These are phyloP conservation scores for Brassica carinata DNA, from an alignment of 345 rosid genomes.

Conservation along the genomic window DNA sequence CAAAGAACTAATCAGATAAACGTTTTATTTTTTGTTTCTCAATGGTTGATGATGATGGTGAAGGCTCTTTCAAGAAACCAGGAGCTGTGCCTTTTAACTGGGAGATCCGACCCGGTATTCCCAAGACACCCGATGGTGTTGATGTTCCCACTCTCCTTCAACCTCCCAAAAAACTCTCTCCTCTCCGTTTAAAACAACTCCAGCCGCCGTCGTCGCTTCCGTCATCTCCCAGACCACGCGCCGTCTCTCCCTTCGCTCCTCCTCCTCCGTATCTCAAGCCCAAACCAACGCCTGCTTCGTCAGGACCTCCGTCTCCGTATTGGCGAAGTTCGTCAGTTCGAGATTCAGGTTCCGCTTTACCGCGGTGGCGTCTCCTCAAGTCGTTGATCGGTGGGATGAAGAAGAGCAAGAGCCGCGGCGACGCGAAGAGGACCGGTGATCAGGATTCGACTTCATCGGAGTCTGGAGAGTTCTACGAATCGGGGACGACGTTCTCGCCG, in stretches of 20 bases:
- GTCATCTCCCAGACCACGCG: not conserved
- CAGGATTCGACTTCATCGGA: slow-evolving; percentile 16
- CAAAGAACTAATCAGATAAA: slow-evolving; percentile 12
- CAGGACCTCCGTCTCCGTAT: slow-evolving; percentile 26
- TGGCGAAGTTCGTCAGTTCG: slow-evolving; percentile 21
- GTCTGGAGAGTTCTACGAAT: slow-evolving; percentile 14
- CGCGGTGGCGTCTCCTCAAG: slow-evolving; percentile 22
- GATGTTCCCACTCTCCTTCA: slow-evolving; percentile 5
- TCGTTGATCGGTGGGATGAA: slow-evolving; percentile 22
- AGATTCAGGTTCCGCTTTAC: not conserved
- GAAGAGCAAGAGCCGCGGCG: slow-evolving; percentile 30
- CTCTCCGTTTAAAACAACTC: not conserved
- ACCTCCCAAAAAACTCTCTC: slow-evolving; percentile 32
- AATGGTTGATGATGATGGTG: slow-evolving; percentile 44
- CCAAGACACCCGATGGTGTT: slow-evolving; percentile 46
- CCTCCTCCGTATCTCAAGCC: slow-evolving; percentile 19
- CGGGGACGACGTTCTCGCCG: slow-evolving; percentile 23
- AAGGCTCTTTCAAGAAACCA: slow-evolving; percentile 60
- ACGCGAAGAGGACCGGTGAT: not conserved
- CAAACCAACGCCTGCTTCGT: slow-evolving; percentile 3
- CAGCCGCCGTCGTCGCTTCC: not conserved
- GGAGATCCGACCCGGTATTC: slow-evolving; percentile 95
- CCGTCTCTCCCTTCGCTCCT: slow-evolving; percentile 35
- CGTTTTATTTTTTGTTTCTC: not conserved
- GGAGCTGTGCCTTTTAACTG: slow-evolving; percentile 86